Percentiles rank a stretch among this genome's conserved stretches.
Evolutionary conservation across 768 basidiomycete genomes (phyloP).

Genomic region (Rossbeevera mucosa): DNA sequence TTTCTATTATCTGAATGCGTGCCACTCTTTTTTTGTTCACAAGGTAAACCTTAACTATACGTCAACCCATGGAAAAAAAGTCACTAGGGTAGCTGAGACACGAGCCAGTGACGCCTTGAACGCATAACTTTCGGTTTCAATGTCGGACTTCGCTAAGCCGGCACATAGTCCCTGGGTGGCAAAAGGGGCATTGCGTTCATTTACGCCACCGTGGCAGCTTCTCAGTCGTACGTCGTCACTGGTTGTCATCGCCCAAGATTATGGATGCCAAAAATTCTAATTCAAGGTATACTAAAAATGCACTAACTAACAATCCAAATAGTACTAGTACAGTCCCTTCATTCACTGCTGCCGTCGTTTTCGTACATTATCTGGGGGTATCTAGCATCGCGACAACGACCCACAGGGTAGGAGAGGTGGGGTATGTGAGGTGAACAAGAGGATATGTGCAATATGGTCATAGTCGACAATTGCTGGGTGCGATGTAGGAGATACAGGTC

Average conservation of each 20-base stretch:
- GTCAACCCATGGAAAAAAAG: constrained; percentile 13
- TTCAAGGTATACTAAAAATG: constrained; percentile 35
- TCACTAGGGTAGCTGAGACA: constrained; percentile 16
- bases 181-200: constrained; percentile 6
- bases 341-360: constrained; percentile 23
- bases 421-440: constrained; percentile 18
- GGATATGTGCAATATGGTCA: constrained; percentile 30
- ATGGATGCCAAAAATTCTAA: constrained; percentile 30
- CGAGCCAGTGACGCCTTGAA: constrained; percentile 11
- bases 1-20: constrained; percentile 4
- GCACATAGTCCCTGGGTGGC: constrained; percentile 23
- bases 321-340: constrained; percentile 32
- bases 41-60: constrained; percentile 19
- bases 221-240: neutral
- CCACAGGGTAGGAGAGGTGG: constrained; percentile 10
- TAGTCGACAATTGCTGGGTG: constrained; percentile 23
- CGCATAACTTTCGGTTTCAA: constrained; percentile 6
- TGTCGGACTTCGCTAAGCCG: constrained; percentile 14
- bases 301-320: constrained; percentile 28
- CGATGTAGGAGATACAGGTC: constrained; percentile 30
- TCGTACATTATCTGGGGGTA: constrained; percentile 29
- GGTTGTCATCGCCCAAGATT: neutral
- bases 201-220: constrained; percentile 11
- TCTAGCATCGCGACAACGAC: constrained; percentile 32
- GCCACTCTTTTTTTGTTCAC: constrained; percentile 6